Evolutionary conservation across 1,139 yeast species (phyloP), one percentile per base, ranked within the genome.

Genomic region (Williopsis jadinii): DNA sequence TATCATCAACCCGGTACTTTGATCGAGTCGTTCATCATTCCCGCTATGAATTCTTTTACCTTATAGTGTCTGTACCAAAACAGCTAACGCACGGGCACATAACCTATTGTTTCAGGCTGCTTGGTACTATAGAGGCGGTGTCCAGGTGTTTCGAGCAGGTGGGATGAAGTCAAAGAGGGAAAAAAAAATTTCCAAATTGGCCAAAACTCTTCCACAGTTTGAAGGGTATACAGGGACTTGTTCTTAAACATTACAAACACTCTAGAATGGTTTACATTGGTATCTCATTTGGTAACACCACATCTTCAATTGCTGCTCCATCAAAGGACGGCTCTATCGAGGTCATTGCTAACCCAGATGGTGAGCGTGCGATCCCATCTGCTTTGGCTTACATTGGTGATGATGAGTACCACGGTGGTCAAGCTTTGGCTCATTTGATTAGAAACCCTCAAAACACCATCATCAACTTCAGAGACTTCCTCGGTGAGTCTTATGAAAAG

Each of bases 281-380:
- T 66, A 78, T 92, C 62, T 82, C 97, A 40, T 90, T 92, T 64
- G 99, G 99, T 64, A 92, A 92, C 77, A 84, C 96, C 40, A 77
- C 95, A 44, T 84, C 97, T 36, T 85, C 97, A 50, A 88, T 92
- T 63, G 97, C 97, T 36, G 85, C 84, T 61, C 88, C 90, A 53
- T 77, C 83, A 43, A 68, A 72, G 59, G 97, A 90, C 56, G 95
- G 95, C 45, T 86, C 84, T 64, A 95, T 88, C 47, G 97, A 92
- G 60, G 95, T 92, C 51, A 92, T 92, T 64, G 98, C 98, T 55
- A 92, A 92, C 77, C 97, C 95, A 55, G 98, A 92, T 61, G 99
- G 99, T 64, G 98, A 94, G 68, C 88, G 98, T 70, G 77, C 94
- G 48, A 92, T 92, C 61, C 96, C 97, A 49, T 84, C 97, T 24